Base-by-base conservation (phyloP, 2,329 filamentous ascomycete genomes). In the Passalora sequoiae region DNA sequence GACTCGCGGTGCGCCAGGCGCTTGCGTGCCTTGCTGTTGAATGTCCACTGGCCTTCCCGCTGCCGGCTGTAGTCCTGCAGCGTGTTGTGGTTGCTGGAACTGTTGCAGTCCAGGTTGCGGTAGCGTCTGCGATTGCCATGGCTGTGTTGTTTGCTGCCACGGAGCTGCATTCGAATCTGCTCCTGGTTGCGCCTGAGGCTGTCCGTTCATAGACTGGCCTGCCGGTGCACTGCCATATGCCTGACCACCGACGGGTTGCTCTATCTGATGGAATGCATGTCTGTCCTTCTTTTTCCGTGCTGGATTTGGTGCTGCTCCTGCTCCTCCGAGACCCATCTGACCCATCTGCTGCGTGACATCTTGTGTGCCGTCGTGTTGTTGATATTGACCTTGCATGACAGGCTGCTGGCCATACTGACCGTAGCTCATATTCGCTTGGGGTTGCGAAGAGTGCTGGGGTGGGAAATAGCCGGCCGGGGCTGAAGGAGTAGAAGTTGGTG, bases 191-290 rank as follows among this genome's bases (percentile, higher is more conserved):
- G 44, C 39, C 28, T 57, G 55, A 30, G 62, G 55, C 30, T 60
- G 54, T 29, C 62, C 63, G 57, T 82, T 83, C 39, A 83, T 61
- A 64, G 79, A 84, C 56, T 77, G 74, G 8, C 72, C 69, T 17
- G 77, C 73, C 1, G 81, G 79, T 60, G 83, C 78, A 49, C 80
- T 83, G 61, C 83, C 83, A 68, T 85, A 86, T 8, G 80, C 70
- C 59, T 84, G 80, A 24, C 46, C 44, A 38, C 81, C 80, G 4
- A 74, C 74, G 9, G 82, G 75, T 16, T 85, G 80, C 53, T 91
- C 87, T 40, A 97, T 79, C 28, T 80, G 83, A 66, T 97, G 91
- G 66, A 94, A 86, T 51, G 89, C 91, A 68, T 97, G 91, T 47
- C 88, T 80, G 64, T 96, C 85, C 76, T 95, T 96, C 80, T 95